These are phyloP conservation scores for Botrytis pseudocinerea DNA, from an alignment of 2,329 filamentous ascomycete species.

Conservation along the genomic window DNA sequence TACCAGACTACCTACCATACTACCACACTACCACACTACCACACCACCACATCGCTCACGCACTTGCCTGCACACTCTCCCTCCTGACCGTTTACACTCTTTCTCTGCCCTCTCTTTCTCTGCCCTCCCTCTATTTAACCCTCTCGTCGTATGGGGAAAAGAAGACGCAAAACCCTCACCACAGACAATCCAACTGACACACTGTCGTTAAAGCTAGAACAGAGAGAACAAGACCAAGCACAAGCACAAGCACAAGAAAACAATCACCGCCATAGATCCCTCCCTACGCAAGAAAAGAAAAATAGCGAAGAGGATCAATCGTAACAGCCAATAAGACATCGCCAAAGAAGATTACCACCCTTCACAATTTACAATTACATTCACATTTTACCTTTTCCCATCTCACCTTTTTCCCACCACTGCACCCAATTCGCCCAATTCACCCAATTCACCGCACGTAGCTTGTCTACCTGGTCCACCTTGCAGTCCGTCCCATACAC, in stretches of 20 bases:
- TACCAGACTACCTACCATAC: neutral
- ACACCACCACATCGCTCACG: neutral
- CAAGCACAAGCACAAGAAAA: neutral
- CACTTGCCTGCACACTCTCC: neutral
- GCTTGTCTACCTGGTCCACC: no score
- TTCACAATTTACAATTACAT: neutral
- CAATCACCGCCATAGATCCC: neutral
- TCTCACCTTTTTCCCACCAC: neutral
- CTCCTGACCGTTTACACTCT: neutral
- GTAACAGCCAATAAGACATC: conserved; percentile 1
- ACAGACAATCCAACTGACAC: conserved; percentile 21
- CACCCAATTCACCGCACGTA: neutral
- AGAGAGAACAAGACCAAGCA: neutral
- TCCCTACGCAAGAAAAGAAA: neutral
- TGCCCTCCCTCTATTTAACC: neutral
- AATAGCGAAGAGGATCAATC: neutral
- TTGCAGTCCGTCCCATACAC: neutral
- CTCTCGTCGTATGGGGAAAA: neutral
- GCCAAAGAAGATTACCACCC: neutral
- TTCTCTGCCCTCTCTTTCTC: neutral
- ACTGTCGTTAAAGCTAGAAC: conserved; percentile 17
- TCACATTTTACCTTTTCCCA: neutral
- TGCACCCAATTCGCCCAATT: neutral
- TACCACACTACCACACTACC: neutral
- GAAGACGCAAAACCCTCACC: neutral